These are phyloP conservation scores for Elasticomyces elasticus DNA, from an alignment of 495 filamentous ascomycete genomes.

Conservation along the genomic window DNA sequence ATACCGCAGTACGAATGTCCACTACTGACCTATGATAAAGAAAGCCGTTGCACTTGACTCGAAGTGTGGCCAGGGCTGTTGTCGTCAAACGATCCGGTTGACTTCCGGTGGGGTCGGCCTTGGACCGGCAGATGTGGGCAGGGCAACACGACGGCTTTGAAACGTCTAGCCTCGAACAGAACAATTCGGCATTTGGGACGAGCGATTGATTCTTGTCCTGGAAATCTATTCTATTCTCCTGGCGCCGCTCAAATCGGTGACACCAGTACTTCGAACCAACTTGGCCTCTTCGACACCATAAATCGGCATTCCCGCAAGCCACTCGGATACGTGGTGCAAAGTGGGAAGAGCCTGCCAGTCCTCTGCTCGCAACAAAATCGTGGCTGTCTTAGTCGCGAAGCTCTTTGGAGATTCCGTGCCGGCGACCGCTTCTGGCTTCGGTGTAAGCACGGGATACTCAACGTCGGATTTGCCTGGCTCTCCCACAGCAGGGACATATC, in stretches of 20 bases:
- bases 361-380: slow-evolving; percentile 30
- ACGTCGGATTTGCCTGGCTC: slow-evolving; percentile 37
- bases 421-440: slow-evolving; percentile 25
- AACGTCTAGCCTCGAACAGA: neutral
- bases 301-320: slow-evolving; percentile 43
- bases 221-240: neutral
- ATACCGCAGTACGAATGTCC: no score
- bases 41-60: no score
- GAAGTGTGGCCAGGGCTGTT: no score
- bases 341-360: slow-evolving; percentile 45
- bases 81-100: neutral
- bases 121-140: slow-evolving; percentile 1
- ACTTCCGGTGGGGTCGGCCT: neutral
- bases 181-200: neutral
- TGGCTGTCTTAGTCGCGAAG: slow-evolving; percentile 34
- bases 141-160: neutral
- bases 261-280: slow-evolving; percentile 41
- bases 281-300: slow-evolving; percentile 43
- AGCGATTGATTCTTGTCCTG: neutral
- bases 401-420: slow-evolving; percentile 24
- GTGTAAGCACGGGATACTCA: slow-evolving; percentile 39
- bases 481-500: slow-evolving; percentile 42
- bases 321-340: slow-evolving; percentile 43
- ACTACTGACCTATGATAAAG: no score
- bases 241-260: slow-evolving; percentile 38